Evolutionary conservation across 73 alveolate species (phyloP).

Genomic region (Stentor coeruleus): DNA sequence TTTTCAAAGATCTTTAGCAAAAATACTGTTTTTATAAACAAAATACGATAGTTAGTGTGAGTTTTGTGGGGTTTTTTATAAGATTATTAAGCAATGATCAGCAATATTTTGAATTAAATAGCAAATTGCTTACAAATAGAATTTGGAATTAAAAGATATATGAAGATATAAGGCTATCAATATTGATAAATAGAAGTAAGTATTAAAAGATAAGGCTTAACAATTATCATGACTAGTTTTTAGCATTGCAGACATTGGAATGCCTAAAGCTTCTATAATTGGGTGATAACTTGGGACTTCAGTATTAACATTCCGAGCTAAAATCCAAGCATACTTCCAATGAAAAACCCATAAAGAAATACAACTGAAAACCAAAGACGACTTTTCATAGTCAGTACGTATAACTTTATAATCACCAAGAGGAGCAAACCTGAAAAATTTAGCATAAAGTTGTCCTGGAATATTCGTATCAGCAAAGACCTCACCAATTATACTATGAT

Average conservation of each 20-base stretch:
- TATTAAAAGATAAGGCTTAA: no score
- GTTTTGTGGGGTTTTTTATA: constrained; percentile 53
- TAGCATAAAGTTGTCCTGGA: not conserved
- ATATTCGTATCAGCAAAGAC: not conserved
- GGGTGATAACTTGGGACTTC: not conserved
- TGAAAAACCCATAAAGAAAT: not conserved
- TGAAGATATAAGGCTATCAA: no score
- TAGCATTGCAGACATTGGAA: not conserved
- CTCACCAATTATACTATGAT: not conserved
- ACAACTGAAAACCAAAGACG: not conserved
- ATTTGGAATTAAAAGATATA: no score
- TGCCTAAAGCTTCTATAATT: not conserved
- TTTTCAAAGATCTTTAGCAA: constrained; percentile 77
- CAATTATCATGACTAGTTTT: not conserved
- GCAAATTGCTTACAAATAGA: no score
- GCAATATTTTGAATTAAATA: no score
- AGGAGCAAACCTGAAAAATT: not conserved
- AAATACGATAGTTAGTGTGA: constrained; percentile 66
- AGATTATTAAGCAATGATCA: constrained; percentile 10
- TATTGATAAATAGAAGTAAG: no score
- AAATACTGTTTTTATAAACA: constrained; percentile 67
- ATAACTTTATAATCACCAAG: not conserved
- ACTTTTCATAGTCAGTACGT: not conserved
- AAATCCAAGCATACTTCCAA: constrained; percentile 1
- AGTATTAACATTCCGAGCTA: not conserved